A percentile compares a stretch with the other conserved stretches of the same genome.
Evolutionary conservation across 169 alveolate species (phyloP).

Genomic region (Cryptosporidium canis): DNA sequence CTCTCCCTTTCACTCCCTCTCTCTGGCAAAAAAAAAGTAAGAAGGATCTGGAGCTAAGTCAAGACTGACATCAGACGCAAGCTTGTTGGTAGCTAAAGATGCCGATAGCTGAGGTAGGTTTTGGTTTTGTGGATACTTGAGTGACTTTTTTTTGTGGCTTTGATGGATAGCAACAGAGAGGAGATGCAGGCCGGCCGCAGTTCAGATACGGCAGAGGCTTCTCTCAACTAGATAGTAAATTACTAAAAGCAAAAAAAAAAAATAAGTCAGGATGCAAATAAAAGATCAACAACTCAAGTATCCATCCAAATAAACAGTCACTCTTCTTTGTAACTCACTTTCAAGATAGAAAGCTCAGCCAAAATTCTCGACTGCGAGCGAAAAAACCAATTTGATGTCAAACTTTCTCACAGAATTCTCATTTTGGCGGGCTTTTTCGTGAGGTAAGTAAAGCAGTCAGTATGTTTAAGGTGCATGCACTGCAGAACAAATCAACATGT

Average conservation of each 20-base stretch:
- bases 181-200: too few species aligned
- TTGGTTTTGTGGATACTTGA: neutral
- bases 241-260: too few species aligned
- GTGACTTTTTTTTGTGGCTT: neutral
- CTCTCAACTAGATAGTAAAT: too few species aligned
- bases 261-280: too few species aligned
- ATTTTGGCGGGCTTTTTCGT: conserved; percentile 46
- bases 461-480: neutral
- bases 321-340: neutral
- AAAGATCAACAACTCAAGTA: neutral
- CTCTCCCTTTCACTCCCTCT: too few species aligned
- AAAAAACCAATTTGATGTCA: conserved; percentile 13
- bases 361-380: conserved; percentile 23
- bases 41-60: too few species aligned
- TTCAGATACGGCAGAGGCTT: too few species aligned
- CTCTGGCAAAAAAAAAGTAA: too few species aligned
- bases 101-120: conserved; percentile 24
- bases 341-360: conserved; percentile 29
- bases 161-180: neutral
- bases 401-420: conserved; percentile 26
- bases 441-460: neutral
- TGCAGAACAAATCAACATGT: neutral
- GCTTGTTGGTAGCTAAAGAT: neutral
- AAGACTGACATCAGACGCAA: neutral
- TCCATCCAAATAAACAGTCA: neutral